These are phyloP conservation scores for Alternaria burnsii DNA, from an alignment of 2,329 filamentous ascomycete species.

Conservation along the genomic window DNA sequence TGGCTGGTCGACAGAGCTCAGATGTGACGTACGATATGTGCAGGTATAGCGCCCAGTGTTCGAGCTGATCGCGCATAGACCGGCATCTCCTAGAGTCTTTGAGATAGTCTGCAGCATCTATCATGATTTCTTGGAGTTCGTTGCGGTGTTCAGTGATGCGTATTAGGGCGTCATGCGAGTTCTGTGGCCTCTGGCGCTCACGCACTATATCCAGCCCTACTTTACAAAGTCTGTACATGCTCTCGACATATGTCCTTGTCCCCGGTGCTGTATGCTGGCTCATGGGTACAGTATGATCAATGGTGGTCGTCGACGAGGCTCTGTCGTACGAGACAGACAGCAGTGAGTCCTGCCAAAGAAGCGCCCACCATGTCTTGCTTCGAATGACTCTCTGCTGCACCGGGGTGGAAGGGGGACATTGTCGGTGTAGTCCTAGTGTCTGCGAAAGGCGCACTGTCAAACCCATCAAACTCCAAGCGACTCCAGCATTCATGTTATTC, in stretches of 20 bases:
- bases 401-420: slow-evolving; percentile 63
- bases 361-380: slow-evolving; percentile 63
- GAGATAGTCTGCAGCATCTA: slow-evolving; percentile 66
- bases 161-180: slow-evolving; percentile 62
- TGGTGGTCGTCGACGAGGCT: slow-evolving; percentile 65
- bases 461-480: slow-evolving; percentile 67
- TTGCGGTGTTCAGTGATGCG: slow-evolving; percentile 66
- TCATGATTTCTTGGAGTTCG: slow-evolving; percentile 64
- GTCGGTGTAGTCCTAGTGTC: slow-evolving; percentile 67
- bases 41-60: slow-evolving; percentile 68
- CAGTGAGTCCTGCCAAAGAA: slow-evolving; percentile 71
- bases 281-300: slow-evolving; percentile 55
- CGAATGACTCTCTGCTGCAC: slow-evolving; percentile 53
- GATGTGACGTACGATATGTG: slow-evolving; percentile 70
- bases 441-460: slow-evolving; percentile 69
- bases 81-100: slow-evolving; percentile 62
- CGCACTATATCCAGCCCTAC: slow-evolving; percentile 69
- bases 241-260: slow-evolving; percentile 65
- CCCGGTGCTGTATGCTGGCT: slow-evolving; percentile 56
- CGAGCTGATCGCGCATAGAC: slow-evolving; percentile 62
- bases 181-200: slow-evolving; percentile 63
- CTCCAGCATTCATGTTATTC: slow-evolving; percentile 71
- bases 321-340: slow-evolving; percentile 71
- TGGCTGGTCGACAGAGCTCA: slow-evolving; percentile 68
- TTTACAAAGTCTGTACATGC: slow-evolving; percentile 64